Percentiles rank a stretch among this genome's conserved stretches.
These are phyloP conservation scores for Apostasia shenzhenica DNA, from an alignment of 106 monocot genomes.

Conservation along the genomic window DNA sequence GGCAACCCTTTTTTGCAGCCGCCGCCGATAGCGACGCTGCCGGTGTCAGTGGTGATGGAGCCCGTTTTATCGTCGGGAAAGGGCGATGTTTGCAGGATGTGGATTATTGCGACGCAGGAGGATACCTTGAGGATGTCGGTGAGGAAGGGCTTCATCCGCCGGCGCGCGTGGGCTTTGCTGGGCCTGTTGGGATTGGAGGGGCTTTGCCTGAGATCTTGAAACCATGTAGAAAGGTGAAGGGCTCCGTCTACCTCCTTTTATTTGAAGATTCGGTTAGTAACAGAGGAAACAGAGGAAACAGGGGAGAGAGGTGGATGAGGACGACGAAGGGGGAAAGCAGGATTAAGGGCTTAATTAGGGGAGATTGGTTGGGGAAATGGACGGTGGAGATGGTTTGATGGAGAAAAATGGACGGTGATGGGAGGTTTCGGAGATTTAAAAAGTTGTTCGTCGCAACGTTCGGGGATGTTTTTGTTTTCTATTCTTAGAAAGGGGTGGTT, in stretches of 20 bases:
- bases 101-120: no score
- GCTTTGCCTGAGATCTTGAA: no score
- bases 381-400: no score
- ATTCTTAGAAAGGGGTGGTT: no score
- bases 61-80: no score
- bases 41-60: no score
- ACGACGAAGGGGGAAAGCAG: slow-evolving; percentile 35
- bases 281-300: slow-evolving; percentile 34
- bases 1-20: slow-evolving; percentile 6
- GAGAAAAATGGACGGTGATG: slow-evolving; percentile 4
- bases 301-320: slow-evolving; percentile 15
- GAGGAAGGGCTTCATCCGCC: neutral
- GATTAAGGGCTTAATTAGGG: slow-evolving; percentile 55
- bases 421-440: slow-evolving; percentile 16
- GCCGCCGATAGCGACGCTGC: no score
- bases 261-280: slow-evolving; percentile 8
- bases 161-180: neutral
- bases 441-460: slow-evolving; percentile 18
- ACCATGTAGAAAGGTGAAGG: no score
- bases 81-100: no score
- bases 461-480: neutral
- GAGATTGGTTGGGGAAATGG: no score
- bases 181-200: no score
- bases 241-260: no score
- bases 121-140: neutral